Base-by-base conservation (phyloP, 116 monocot genomes). In the Papilionanthe hybrid region DNA sequence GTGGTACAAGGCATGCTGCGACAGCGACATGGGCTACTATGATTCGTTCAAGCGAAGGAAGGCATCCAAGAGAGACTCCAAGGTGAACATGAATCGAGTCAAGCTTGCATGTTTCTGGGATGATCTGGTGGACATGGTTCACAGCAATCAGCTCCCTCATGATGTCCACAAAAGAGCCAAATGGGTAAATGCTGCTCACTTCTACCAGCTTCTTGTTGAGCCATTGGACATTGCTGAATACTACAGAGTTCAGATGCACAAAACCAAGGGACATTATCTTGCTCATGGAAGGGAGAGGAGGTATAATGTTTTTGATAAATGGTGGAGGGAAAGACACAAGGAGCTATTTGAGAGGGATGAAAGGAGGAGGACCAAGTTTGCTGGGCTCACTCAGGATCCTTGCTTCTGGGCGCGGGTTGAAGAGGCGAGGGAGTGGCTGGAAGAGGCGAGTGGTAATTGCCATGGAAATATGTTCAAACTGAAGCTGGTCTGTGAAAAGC, bases 331-430 rank as follows among this genome's bases (percentile, higher is more conserved):
- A 48, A 32, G 79, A 80, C 20, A 84, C 23, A 50, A 85, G 75
- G 63, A 71, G 63, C n/a, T 48, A 48, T 25, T 32, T 13, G n/a
- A 12, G 18, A 15, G 9, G 22, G 41, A 22, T 55, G 55, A 42
- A 30, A 28, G 58, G 53, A 85, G 75, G 72, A 81, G 86, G 79
- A 90, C 85, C 79, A 90, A 85, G 79, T 85, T 79, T 50, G 90
- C 90, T 0, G 87, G 87, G 41, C 68, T 90, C 48, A 90, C 90
- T 12, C 90, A 90, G 67, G 90, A 90, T 75, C 83, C 90, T 1
- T 90, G 90, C 55, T 90, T 90, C 41, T 90, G 90, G 90, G 90
- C 87, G n/a, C 80, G 79, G 72, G 87, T 90, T 3, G 90, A 90
- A 56, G 82, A 85, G 75, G 90, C 85, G 7, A 83, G 69, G 71